These are phyloP conservation scores for Nicotiana otophora DNA, from an alignment of 257 asterid genomes.

Conservation along the genomic window DNA sequence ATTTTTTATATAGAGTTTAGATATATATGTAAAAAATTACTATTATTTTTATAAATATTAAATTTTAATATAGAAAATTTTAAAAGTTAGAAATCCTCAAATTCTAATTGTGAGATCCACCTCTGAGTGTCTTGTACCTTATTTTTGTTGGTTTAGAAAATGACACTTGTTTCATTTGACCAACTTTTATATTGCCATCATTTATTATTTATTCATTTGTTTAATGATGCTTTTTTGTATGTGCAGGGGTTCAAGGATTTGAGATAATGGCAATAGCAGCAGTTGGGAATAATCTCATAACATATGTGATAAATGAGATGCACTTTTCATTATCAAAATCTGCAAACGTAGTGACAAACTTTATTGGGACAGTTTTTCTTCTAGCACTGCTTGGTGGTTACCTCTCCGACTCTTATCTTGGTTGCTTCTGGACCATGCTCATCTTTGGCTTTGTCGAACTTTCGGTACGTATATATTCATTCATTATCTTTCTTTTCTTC, in stretches of 20 bases:
- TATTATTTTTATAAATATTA: no score
- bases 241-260: conserved; percentile 81
- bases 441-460: conserved; percentile 82
- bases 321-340: conserved; percentile 75
- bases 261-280: conserved; percentile 99
- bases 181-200: no score
- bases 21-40: no score
- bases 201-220: no score
- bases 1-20: no score
- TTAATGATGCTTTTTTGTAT: not conserved
- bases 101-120: no score
- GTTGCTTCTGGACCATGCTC: conserved; percentile 92
- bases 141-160: no score
- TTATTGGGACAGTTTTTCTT: conserved; percentile 75
- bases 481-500: no score
- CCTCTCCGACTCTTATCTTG: conserved; percentile 88
- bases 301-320: conserved; percentile 88
- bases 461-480: conserved; percentile 37
- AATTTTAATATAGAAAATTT: no score
- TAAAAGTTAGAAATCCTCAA: no score
- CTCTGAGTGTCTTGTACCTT: no score
- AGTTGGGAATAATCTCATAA: conserved; percentile 89
- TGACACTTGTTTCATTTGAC: no score
- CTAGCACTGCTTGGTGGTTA: conserved; percentile 83
- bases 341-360: conserved; percentile 87